A percentile compares a stretch with the other conserved stretches of the same genome.
Conservation (phyloP, 208 protist species). For the Phytomonas sp. region DNA sequence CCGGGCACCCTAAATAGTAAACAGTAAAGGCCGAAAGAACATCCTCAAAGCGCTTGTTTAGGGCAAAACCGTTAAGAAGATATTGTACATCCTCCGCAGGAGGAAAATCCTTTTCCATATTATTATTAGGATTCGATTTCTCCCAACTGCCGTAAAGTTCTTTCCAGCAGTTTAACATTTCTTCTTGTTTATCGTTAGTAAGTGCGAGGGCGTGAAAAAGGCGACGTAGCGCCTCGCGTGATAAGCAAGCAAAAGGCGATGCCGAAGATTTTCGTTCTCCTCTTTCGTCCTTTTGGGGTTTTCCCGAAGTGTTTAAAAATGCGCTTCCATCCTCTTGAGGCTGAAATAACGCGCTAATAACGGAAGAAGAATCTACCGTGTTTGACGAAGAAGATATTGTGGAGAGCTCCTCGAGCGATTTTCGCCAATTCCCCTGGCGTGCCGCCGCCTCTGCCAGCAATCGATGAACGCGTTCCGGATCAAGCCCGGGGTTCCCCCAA, state of each 20-base stretch:
- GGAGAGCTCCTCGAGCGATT: conserved; percentile 13
- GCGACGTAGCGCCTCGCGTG: conserved; percentile 16
- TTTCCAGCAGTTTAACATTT: conserved; percentile 18
- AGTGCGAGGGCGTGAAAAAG: conserved; percentile 19
- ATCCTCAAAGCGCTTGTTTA: conserved; percentile 21
- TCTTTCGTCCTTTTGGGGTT: too few relatives aligned
- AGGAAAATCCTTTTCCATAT: background rate
- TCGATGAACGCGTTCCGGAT: conserved; percentile 19
- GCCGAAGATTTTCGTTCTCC: too few relatives aligned
- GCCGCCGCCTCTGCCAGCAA: conserved; percentile 74
- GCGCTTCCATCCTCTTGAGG: too few relatives aligned
- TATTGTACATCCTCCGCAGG: conserved; percentile 37
- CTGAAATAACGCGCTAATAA: too few relatives aligned
- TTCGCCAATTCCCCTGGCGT: conserved; percentile 36
- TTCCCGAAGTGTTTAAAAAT: too few relatives aligned
- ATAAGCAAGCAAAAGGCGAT: too few relatives aligned
- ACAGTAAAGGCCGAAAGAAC: conserved; percentile 31
- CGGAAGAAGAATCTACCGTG: too few relatives aligned
- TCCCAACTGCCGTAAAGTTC: conserved; percentile 27
- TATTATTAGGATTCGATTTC: too few relatives aligned
- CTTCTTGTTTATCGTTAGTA: too few relatives aligned
- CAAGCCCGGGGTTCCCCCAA: conserved; percentile 11
- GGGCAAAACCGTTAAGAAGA: conserved; percentile 47
- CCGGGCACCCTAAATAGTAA: conserved; percentile 34
- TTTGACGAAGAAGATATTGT: background rate